Evolutionary conservation across 768 basidiomycete species (phyloP), one percentile per base, ranked within the genome.

Genomic region (Kwoniella sp.): DNA sequence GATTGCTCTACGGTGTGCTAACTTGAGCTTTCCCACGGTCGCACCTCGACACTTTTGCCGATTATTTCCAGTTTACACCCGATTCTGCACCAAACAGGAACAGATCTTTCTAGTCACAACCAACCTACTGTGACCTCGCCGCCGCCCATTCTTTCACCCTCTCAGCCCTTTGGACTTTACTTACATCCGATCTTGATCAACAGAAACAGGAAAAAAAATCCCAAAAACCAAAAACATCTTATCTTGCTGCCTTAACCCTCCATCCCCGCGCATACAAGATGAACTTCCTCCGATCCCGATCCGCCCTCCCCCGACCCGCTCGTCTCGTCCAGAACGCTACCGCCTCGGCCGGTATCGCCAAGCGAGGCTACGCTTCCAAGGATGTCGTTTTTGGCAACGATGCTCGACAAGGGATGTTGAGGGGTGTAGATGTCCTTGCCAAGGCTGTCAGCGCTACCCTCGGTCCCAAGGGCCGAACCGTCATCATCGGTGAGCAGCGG

Each of bases 401-500:
- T 72, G 93, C 93, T 72, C 87, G 94, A 69, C 92, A 93, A 30
- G 87, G 88, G 82, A 95, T 96, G 83, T 86, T 97, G 72, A 90
- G 89, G 81, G 95, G 95, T 82, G 93, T 99, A 69, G 94, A 98
- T 83, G 85, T 95, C 75, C 88, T 99, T 71, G 94, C 95, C 65
- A 93, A 97, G 81, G 94, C 95, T 65, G 95, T 98, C 79, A 89
- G 88, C 71, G 93, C 96, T 55, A 99, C 95, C 47, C 87, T 98
- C 26, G 95, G 95, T 64, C 95, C 95, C 31, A 98, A 99, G 84
- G 93, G 92, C 88, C 87, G 94, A 78, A 99, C 96, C 82, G 95
- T 98, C 79, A 98, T 98, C 84, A 96, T 98, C 76, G 95, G 97
- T 83, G 90, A 74, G 79, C 62, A 15, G 22, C 17, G 41, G 9